Conservation (phyloP, 306 rosid genomes). For the Quercus cerris region DNA sequence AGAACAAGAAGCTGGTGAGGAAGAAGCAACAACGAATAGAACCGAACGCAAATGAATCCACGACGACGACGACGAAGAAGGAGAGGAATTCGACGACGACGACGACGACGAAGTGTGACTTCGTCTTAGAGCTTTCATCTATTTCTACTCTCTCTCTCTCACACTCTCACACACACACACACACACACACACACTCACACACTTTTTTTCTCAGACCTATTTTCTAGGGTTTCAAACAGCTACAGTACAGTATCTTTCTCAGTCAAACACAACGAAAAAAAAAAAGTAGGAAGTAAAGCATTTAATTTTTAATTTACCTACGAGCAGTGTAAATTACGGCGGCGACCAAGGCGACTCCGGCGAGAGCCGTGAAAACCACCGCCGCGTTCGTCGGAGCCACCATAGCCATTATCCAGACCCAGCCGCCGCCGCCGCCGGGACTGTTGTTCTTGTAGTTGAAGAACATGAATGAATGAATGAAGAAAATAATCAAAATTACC, state of each 20-base stretch:
- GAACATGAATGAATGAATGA: slow-evolving; percentile 49
- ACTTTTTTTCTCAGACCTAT: not conserved
- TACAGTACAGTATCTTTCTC: not conserved
- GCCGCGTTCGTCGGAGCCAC: slow-evolving; percentile 38
- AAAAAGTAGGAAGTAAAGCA: not conserved
- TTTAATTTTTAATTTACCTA: slow-evolving; percentile 52
- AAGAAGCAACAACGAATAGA: slow-evolving; percentile 86
- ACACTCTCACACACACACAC: too few relatives aligned
- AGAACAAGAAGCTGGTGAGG: slow-evolving; percentile 97
- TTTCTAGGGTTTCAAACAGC: not conserved
- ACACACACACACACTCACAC: not conserved
- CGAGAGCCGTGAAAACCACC: slow-evolving; percentile 64
- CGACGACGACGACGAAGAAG: slow-evolving; percentile 84
- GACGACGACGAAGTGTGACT: slow-evolving; percentile 78
- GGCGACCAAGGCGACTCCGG: slow-evolving; percentile 58
- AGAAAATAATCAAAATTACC: slow-evolving; percentile 19
- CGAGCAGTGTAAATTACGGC: slow-evolving; percentile 61
- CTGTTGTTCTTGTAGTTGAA: slow-evolving; percentile 33
- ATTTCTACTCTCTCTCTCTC: slow-evolving; percentile 6
- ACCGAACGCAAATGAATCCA: slow-evolving; percentile 99
- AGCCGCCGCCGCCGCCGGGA: slow-evolving; percentile 36
- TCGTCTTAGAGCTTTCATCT: slow-evolving; percentile 95
- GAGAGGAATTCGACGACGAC: slow-evolving; percentile 72
- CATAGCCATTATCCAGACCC: slow-evolving; percentile 39
- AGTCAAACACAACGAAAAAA: not conserved